Evolutionary conservation across 345 rosid species (phyloP).

Genomic region (Lepidium africanum): DNA sequence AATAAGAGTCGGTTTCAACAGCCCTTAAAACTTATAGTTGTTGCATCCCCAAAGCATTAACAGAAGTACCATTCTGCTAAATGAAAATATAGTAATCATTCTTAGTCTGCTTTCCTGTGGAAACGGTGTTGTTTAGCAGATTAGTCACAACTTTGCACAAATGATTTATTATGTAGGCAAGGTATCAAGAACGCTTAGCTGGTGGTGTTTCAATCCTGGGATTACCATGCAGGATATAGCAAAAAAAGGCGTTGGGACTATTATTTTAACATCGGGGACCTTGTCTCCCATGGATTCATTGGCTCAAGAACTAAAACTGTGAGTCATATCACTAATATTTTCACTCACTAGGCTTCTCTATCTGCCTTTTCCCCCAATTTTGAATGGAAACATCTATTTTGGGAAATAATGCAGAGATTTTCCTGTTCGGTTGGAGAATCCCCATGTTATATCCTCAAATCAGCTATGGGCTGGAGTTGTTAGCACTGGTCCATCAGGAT

Average conservation of each 20-base stretch:
- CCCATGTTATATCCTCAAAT: slow-evolving; percentile 88
- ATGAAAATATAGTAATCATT: neutral
- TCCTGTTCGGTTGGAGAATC: slow-evolving; percentile 90
- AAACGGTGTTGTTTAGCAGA: neutral
- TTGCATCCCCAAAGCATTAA: neutral
- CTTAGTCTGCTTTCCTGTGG: neutral
- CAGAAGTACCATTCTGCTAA: neutral
- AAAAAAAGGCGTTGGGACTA: slow-evolving; percentile 69
- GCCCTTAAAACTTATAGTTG: neutral
- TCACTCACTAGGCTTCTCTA: slow-evolving; percentile 2
- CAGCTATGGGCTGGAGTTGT: slow-evolving; percentile 98
- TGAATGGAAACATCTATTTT: slow-evolving; percentile 12
- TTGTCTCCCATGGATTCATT: slow-evolving; percentile 90
- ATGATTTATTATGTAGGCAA: slow-evolving; percentile 48
- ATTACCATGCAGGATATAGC: slow-evolving; percentile 82
- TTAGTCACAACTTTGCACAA: neutral
- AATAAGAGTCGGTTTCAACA: neutral
- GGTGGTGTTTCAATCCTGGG: slow-evolving; percentile 99
- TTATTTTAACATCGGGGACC: slow-evolving; percentile 94
- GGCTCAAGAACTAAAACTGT: slow-evolving; percentile 87
- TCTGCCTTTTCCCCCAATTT: slow-evolving; percentile 14
- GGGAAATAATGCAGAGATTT: slow-evolving; percentile 51
- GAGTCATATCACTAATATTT: slow-evolving; percentile 25
- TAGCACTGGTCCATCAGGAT: slow-evolving; percentile 77
- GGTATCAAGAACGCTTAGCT: slow-evolving; percentile 75